Base-by-base conservation (phyloP, 2,329 filamentous ascomycete genomes). In the Madurella fahalii region DNA sequence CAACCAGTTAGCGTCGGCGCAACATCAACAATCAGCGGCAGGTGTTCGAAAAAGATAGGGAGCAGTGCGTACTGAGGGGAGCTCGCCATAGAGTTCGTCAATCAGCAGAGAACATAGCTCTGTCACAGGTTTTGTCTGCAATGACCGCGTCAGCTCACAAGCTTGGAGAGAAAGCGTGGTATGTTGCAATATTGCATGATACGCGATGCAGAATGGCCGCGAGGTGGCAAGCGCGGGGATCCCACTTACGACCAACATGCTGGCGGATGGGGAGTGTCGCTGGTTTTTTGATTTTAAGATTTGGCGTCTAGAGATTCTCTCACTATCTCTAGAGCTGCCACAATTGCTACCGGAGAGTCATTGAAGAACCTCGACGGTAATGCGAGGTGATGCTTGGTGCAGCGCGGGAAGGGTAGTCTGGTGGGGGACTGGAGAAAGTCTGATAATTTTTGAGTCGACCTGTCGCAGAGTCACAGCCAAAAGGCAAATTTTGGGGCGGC, bases 51-150 rank as follows among this genome's bases (percentile, higher is more conserved):
- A 15, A 15, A 4, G 41, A 5, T 13, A 12, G 15, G 11, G 50
- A 32, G 12, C 40, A 56, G 32, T 50, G 76, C 87, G 67, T 87
- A 96, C 93, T 69, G 90, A 90, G 59, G 91, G 90, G 56, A 97
- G 84, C 74, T 95, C 89, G 68, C 94, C 94, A 71, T 94, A 93
- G 56, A 89, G 80, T 69, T 96, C 91, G 68, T 91, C 85, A 60
- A 97, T 86, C 60, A 96, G 81, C 69, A 95, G 84, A 76, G 86
- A 83, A 77, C 90, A 96, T 68, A 97, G 89, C 82, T 96, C 90
- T 67, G 87, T 84, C 63, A 88, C 80, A 70, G 88, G 82, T 76
- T 90, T 84, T 58, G 83, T 84, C 83, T 86, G 60, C 20, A 47
- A 34, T 37, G 3, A n/a, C 5, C 18, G 54, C 31, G 62, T 72